Base-by-base conservation (phyloP, 352 stramenopile genomes). In the Blastocystis hominis region DNA sequence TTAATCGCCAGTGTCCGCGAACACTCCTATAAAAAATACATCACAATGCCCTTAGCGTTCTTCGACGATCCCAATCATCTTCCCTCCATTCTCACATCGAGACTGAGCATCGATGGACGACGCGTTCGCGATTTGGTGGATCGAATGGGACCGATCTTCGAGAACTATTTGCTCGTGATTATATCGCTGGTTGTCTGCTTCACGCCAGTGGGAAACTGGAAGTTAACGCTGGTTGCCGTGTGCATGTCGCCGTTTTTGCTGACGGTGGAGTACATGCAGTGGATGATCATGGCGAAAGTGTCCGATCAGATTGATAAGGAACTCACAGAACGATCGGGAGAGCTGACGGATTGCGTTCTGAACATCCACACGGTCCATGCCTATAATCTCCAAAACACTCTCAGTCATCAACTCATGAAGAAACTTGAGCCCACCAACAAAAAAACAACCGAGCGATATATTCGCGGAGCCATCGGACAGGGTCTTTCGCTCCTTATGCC, bases 351-450 rank as follows among this genome's bases (percentile, higher is more conserved):
- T 24, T 86, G 70, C 20, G 30, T 87, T 20, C 47, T 87, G 44
- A 87, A 87, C 42, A 87, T 87, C 36, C 64, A 87, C 55, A 87
- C 77, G 4, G 44, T 87, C 17, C 64, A 87, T 69, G 40, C 62
- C 55, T 87, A 87, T 36, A 87, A 87, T 46, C 61, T 87, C 1
- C 40, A 87, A 47, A 15, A 62, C 50, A 63, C 46, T 5, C 40
- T 87, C 5, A 20, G 34, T 20, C 1, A 76, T 53, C 55, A 63
- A 6, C 54, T 87, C 5, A 53, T 36, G 36, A n/a, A 70, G 20
- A 38, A 30, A 2, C 30, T 68, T 3, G 7, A 53, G 53, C 36
- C 46, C 20, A 81, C 72, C n/a, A 81, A 68, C 50, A 64, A 68
- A 36, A 20, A 50, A 30, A 69, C 72, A 0, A 20, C 24, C 15